Conservation (phyloP, 2,329 filamentous ascomycete species). For the Cercospora sp. region DNA sequence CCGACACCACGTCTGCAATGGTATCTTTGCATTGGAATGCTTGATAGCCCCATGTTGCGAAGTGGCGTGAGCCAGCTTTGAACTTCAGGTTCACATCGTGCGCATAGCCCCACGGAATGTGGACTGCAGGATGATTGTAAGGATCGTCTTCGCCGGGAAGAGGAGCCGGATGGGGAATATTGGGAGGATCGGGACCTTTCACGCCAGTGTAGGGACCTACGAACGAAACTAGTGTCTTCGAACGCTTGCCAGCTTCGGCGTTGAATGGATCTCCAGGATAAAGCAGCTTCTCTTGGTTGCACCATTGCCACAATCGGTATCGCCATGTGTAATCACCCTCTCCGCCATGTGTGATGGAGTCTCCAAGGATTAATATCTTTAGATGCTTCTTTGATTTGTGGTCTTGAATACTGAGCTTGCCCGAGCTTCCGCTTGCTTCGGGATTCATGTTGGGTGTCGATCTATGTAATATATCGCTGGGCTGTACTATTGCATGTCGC, state of each 20-base stretch:
- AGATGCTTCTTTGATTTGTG: conserved; percentile 10
- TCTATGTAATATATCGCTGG: background rate
- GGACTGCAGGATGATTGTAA: background rate
- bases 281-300: conserved; percentile 23
- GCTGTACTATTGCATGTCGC: background rate
- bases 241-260: conserved; percentile 21
- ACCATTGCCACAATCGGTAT: conserved; percentile 48
- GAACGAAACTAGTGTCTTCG: conserved; percentile 26
- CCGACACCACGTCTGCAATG: conserved; percentile 35
- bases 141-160: conserved; percentile 16
- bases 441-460: background rate
- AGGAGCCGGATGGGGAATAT: conserved; percentile 19
- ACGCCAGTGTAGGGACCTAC: conserved; percentile 42
- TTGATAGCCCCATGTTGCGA: conserved; percentile 37
- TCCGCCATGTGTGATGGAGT: conserved; percentile 32
- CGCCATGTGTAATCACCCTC: conserved; percentile 50
- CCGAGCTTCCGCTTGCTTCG: background rate
- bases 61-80: conserved; percentile 22
- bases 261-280: background rate
- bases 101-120: conserved; percentile 39
- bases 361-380: conserved; percentile 30
- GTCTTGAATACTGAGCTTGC: background rate
- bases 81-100: conserved; percentile 33
- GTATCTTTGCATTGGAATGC: conserved; percentile 36
- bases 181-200: conserved; percentile 41